These are phyloP conservation scores for Syzygium grande DNA, from an alignment of 345 rosid species.

Conservation along the genomic window DNA sequence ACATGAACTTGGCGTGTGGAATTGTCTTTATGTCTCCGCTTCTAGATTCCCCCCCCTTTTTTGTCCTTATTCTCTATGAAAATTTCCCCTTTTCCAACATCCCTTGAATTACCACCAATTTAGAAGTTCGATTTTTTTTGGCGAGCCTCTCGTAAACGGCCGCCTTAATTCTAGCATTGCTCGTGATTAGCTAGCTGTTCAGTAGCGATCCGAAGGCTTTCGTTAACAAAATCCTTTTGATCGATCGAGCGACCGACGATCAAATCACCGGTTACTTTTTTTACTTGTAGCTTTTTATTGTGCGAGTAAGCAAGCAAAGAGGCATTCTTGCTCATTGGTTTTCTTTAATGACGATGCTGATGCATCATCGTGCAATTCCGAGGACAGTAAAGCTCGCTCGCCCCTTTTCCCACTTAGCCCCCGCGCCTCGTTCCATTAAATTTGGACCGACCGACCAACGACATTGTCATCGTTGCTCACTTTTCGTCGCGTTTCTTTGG, in stretches of 20 bases:
- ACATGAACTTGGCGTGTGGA: neutral
- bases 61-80: neutral
- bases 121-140: fast-evolving
- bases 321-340: neutral
- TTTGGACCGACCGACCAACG: neutral
- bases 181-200: neutral
- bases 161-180: neutral
- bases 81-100: neutral
- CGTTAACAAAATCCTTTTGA: neutral
- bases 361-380: neutral
- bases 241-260: neutral
- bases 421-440: neutral
- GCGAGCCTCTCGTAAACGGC: neutral
- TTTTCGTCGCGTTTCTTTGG: neutral
- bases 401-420: neutral
- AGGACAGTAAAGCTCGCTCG: neutral
- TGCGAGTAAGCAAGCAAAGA: too few species aligned
- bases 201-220: neutral
- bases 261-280: neutral
- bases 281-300: too few species aligned
- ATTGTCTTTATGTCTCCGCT: neutral
- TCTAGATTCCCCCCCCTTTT: neutral
- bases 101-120: neutral
- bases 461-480: neutral
- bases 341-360: neutral